Evolutionary conservation across 2,329 filamentous ascomycete genomes (phyloP), one percentile per base, ranked within the genome.

Genomic region (Ramularia collo-cygni): DNA sequence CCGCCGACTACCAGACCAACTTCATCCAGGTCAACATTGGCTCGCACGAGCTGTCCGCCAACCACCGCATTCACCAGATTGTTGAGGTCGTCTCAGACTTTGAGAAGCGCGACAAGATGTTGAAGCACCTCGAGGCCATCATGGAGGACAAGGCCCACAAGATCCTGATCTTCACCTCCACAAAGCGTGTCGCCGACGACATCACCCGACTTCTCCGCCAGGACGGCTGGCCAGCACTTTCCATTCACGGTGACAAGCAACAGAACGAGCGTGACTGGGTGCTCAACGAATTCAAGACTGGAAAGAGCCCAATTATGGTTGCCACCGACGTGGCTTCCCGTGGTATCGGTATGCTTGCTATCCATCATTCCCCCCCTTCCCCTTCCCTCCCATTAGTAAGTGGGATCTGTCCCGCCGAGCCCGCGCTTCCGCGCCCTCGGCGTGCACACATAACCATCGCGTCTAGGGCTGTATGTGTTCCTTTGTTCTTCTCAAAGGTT

Each of bases 251-350:
- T 63, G 92, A 96, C 73, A 96, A 96, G 76, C 89, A 95, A 65
- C 92, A 98, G 64, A 95, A 95, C 69, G 92, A 98, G 74, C 89
- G 92, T 74, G 92, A 96, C 68, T 96, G 92, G 88, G 92, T 96
- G 60, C 76, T 98, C 64, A 93, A 96, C 68, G 90, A 96, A 69
- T 98, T 98, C 81, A 98, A 96, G 81, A 86, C 85, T 53, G 89
- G 88, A 71, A 95, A 96, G 77, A 95, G 88, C 73, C 92, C 92
- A 64, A 94, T 98, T 80, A 95, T 98, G 89, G 92, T 98, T 73
- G 92, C 92, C 72, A 98, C 92, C 54, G 92, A 96, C 64, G 92
- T 98, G 71, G 92, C 92, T 72, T 96, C 92, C 64, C 92, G 92
- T 89, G 92, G 92, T 87, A 95, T 98, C 72, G 92, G 92, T 95